A percentile compares a stretch with the other conserved stretches of the same genome.
phyloP scores from a whole-genome alignment of 2,329 filamentous ascomycete species.

The Orbilia javanica region DNA sequence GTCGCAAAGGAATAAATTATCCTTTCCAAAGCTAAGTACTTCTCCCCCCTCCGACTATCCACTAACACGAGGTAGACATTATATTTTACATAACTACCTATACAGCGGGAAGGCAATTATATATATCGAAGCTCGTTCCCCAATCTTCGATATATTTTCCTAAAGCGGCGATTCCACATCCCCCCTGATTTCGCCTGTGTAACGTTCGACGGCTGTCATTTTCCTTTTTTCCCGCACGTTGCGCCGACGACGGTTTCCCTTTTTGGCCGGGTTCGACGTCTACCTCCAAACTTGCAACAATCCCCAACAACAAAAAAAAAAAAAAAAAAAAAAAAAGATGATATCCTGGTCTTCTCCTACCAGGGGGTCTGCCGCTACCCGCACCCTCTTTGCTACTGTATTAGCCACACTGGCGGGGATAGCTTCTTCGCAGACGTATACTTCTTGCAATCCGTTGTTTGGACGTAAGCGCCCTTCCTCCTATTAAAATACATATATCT shows the following conservation, averaged over 20 bases:
- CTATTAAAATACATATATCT: neutral
- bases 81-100: too few relatives aligned
- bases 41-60: neutral
- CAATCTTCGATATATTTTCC: neutral
- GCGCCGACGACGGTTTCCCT: slow-evolving; percentile 22
- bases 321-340: slow-evolving; percentile 23
- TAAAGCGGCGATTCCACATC: slow-evolving; percentile 6
- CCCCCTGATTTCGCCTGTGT: slow-evolving; percentile 24
- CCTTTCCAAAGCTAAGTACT: slow-evolving; percentile 4
- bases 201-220: slow-evolving; percentile 13
- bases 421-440: slow-evolving; percentile 70
- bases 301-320: slow-evolving; percentile 1
- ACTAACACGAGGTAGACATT: neutral
- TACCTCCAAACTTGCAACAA: neutral
- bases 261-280: slow-evolving; percentile 25
- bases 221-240: neutral
- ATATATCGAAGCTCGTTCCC: neutral
- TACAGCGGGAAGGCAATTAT: neutral
- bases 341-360: slow-evolving; percentile 25
- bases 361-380: neutral
- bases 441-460: slow-evolving; percentile 70
- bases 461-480: slow-evolving; percentile 62
- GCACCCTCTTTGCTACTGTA: slow-evolving; percentile 25
- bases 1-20: slow-evolving; percentile 10
- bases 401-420: slow-evolving; percentile 60